Base-by-base conservation (phyloP, 2,329 filamentous ascomycete species). In the Arthrinium puccinioides region DNA sequence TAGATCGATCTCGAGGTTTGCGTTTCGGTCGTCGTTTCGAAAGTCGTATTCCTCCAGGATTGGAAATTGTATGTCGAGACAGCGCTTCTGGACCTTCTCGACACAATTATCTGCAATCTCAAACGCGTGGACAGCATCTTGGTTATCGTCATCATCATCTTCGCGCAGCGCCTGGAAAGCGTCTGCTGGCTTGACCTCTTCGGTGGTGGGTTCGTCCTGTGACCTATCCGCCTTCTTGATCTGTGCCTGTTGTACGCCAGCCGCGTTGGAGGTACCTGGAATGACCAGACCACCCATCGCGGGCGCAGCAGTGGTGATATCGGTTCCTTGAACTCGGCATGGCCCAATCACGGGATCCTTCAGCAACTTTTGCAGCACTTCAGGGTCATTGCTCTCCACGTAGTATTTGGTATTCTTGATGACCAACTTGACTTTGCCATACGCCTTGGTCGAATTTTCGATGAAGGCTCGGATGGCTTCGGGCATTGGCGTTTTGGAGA, bases 11-110 rank as follows among this genome's bases (percentile, higher is more conserved):
- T 97, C 88, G 24, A 98, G 69, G 35, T 87, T 95, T 1, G 90
- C 78, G 53, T 97, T 98, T 49, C 79, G 74, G 43, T 85, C 78
- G 57, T 98, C 92, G 49, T 92, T 89, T 40, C 88, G 76, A 61
- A 97, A 98, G 59, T 98, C 92, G 60, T 98, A 98, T 62, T 98
- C 92, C 59, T 97, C 89, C 8, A 96, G 76, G 8, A 95, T 82
- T 4, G 92, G 92, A 44, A 87, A 84, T 19, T 83, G 84, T 35
- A 98, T 79, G 31, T 85, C 83, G 36, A 94, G 75, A 54, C 92
- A 97, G 41, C 87, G 83, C 60, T 92, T 88, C 53, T 94, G 87
- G 2, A 97, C 89, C 3, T 74, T 74, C 62, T 95, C 88, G 28
- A 96, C 88, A 30, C 81, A 79, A 44, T 79, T 76, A 48, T 89